phyloP scores from a whole-genome alignment of 2,329 filamentous ascomycete species.

The Colletotrichum musicola region DNA sequence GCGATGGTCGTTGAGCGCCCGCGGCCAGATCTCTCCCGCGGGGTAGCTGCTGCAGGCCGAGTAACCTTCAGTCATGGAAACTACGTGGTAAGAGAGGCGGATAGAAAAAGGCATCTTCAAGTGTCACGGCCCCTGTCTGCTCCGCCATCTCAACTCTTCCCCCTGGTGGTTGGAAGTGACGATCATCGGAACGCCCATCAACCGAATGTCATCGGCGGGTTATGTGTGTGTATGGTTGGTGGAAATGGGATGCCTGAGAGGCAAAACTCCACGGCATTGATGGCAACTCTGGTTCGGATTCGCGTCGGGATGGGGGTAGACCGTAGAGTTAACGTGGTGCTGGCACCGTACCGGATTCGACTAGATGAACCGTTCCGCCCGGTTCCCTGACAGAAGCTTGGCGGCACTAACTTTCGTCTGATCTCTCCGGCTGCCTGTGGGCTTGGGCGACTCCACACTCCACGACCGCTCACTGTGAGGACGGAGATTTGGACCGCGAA shows the following conservation, averaged over 20 bases:
- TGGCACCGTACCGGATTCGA: slow-evolving; percentile 18
- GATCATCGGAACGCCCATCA: slow-evolving; percentile 34
- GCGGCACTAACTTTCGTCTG: slow-evolving; percentile 29
- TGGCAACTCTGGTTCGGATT: slow-evolving; percentile 18
- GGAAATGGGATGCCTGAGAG: slow-evolving; percentile 13
- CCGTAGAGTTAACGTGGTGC: background rate
- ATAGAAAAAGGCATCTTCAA: slow-evolving; percentile 4
- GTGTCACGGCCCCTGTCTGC: slow-evolving; percentile 13
- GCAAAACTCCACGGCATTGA: slow-evolving; percentile 25
- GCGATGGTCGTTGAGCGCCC: slow-evolving; percentile 15
- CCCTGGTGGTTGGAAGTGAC: slow-evolving; percentile 8
- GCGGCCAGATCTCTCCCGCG: slow-evolving; percentile 18
- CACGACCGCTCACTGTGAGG: slow-evolving; percentile 9
- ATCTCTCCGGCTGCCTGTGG: slow-evolving; percentile 19
- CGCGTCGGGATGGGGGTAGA: background rate
- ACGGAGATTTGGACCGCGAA: slow-evolving; percentile 14
- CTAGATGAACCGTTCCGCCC: slow-evolving; percentile 24
- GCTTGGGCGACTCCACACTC: slow-evolving; percentile 15
- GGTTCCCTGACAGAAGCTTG: slow-evolving; percentile 30
- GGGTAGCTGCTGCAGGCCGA: slow-evolving; percentile 4
- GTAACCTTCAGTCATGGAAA: slow-evolving; percentile 5
- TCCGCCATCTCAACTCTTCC: slow-evolving; percentile 30
- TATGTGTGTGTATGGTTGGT: slow-evolving; percentile 12
- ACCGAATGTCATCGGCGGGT: slow-evolving; percentile 20
- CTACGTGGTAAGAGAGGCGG: background rate